phyloP scores from a whole-genome alignment of 2,329 filamentous ascomycete species.

The Aspergillus quadricinctus region DNA sequence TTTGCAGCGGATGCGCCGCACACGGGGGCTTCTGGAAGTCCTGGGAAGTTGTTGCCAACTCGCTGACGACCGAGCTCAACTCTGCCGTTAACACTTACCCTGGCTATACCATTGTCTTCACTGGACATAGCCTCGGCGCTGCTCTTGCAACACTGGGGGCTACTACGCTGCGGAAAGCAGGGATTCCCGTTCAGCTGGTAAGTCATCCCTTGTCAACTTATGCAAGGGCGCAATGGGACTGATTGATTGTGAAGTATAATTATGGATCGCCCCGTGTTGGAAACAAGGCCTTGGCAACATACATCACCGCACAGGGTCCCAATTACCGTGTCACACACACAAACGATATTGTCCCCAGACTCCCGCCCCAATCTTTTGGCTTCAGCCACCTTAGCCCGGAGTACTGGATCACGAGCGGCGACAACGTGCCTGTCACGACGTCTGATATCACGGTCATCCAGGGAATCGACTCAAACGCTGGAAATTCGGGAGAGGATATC shows the following conservation, averaged over 20 bases:
- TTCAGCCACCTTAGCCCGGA: conserved; percentile 38
- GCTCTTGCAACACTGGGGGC: conserved; percentile 49
- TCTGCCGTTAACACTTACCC: conserved; percentile 30
- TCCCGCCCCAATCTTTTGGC: conserved; percentile 30
- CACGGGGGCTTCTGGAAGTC: conserved; percentile 47
- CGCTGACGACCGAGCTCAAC: conserved; percentile 37
- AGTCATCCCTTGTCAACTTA: conserved; percentile 18
- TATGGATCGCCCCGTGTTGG: conserved; percentile 43
- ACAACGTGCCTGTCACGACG: conserved; percentile 24
- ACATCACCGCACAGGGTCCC: conserved; percentile 33
- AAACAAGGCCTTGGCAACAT: conserved; percentile 34
- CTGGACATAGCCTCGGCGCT: conserved; percentile 50
- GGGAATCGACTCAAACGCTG: conserved; percentile 28
- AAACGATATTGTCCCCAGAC: conserved; percentile 36
- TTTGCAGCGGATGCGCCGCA: conserved; percentile 44
- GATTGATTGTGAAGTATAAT: conserved; percentile 29
- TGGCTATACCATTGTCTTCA: conserved; percentile 41
- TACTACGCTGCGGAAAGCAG: conserved; percentile 41
- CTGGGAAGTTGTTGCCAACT: conserved; percentile 37
- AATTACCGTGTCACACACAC: conserved; percentile 38
- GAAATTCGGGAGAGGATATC: conserved; percentile 29
- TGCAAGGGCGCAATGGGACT: conserved; percentile 3
- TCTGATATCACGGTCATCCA: conserved; percentile 29
- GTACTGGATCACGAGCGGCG: conserved; percentile 37
- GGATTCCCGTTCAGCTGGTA: conserved; percentile 41